Conservation (phyloP, 2,329 filamentous ascomycete genomes). For the Stromatinia cepivora region DNA sequence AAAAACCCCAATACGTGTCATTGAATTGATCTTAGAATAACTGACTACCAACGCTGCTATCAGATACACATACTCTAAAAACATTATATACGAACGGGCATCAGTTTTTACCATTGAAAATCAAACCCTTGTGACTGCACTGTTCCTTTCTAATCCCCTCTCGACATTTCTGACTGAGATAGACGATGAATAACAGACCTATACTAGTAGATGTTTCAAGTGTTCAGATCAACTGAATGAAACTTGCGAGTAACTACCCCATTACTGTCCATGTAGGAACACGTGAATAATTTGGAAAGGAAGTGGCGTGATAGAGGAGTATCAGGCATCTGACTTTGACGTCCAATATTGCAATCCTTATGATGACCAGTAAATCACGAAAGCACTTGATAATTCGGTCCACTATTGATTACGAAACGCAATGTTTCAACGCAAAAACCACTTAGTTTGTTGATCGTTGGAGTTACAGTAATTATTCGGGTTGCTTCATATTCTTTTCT, state of each 20-base stretch:
- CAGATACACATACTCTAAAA: not conserved
- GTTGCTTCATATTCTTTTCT: not conserved
- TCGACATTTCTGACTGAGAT: not conserved
- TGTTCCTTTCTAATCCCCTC: not conserved
- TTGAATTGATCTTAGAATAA: not conserved
- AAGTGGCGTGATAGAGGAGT: conserved; percentile 5
- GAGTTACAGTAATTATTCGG: not conserved
- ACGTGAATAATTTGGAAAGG: not conserved
- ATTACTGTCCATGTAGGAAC: not conserved
- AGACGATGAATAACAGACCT: not conserved
- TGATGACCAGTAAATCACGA: conserved; percentile 6
- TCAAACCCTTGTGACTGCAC: not conserved
- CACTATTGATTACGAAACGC: not conserved
- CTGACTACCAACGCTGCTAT: not conserved
- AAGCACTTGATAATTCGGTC: conserved; percentile 4
- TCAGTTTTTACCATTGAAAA: not conserved
- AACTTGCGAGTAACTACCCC: not conserved
- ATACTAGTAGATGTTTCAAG: not conserved
- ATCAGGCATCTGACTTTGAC: conserved; percentile 9
- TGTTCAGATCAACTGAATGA: not conserved
- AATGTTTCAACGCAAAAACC: conserved; percentile 1
- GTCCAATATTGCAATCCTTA: conserved; percentile 13
- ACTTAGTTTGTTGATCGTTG: conserved; percentile 9
- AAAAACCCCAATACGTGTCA: not conserved
- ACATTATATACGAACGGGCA: not conserved